phyloP scores from a whole-genome alignment of 108 stramenopile genomes.

The Cyclotella cryptica region DNA sequence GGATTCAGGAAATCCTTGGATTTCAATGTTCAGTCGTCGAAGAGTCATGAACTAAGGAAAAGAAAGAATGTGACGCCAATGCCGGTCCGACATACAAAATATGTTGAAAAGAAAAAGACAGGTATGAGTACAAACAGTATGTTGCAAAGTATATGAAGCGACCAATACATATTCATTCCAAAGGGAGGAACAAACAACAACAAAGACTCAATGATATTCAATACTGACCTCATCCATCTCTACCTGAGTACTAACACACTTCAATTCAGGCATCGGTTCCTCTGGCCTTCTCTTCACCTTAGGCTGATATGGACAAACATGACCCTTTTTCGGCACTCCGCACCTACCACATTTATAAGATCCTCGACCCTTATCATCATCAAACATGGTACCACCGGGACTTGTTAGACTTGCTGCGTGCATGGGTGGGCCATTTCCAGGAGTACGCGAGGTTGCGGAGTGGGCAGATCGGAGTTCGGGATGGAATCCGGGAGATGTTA shows the following conservation, averaged over 20 bases:
- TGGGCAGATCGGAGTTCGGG: slow-evolving; percentile 35
- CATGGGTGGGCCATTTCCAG: slow-evolving; percentile 5
- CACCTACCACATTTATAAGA: slow-evolving; percentile 89
- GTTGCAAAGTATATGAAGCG: not conserved
- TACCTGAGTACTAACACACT: slow-evolving; percentile 86
- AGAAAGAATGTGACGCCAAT: not conserved
- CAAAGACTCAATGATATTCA: not conserved
- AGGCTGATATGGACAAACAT: slow-evolving; percentile 94
- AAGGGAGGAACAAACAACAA: not conserved
- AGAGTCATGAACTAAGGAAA: slow-evolving; percentile 76
- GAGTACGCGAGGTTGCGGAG: slow-evolving; percentile 26
- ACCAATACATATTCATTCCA: slow-evolving; percentile 1
- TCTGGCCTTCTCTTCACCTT: slow-evolving; percentile 84
- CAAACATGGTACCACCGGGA: slow-evolving; percentile 40
- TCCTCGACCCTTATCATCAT: slow-evolving; percentile 85
- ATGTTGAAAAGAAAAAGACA: not conserved
- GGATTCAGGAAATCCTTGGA: slow-evolving; percentile 90
- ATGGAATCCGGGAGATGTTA: slow-evolving; percentile 33
- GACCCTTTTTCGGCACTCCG: slow-evolving; percentile 92
- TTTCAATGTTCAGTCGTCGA: slow-evolving; percentile 84
- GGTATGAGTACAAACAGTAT: not conserved
- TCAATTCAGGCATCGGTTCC: slow-evolving; percentile 84
- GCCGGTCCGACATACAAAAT: slow-evolving; percentile 8
- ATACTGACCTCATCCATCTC: slow-evolving; percentile 86
- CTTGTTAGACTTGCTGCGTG: slow-evolving; percentile 19